phyloP scores from a whole-genome alignment of 768 basidiomycete genomes.

The Lentinus tigrinus region DNA sequence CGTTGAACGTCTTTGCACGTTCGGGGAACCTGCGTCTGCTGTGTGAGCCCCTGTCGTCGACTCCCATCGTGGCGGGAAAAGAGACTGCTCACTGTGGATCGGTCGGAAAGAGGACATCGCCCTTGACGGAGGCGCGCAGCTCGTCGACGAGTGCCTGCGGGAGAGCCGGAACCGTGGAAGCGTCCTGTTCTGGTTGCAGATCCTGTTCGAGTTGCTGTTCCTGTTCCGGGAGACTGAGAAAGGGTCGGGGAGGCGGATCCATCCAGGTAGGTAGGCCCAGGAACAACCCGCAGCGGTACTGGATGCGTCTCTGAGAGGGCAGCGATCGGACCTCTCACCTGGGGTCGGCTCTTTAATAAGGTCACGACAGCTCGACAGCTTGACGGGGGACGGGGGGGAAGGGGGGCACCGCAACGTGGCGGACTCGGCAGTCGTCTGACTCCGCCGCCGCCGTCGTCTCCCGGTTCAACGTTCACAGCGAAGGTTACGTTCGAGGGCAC shows the following conservation, averaged over 20 bases:
- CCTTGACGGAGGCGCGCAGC: constrained; percentile 16
- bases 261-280: neutral
- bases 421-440: no score
- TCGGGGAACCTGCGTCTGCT: constrained; percentile 20
- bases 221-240: no score
- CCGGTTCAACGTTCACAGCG: no score
- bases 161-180: neutral
- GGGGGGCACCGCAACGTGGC: no score
- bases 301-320: neutral
- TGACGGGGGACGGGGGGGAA: no score
- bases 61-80: neutral
- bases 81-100: constrained; percentile 15
- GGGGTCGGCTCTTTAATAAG: neutral
- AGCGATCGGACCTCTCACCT: neutral
- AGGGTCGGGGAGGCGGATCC: neutral
- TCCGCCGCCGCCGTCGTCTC: no score
- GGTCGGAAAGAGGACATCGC: constrained; percentile 16
- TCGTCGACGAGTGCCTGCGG: constrained; percentile 13
- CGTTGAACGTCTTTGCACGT: constrained; percentile 29
- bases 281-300: neutral
- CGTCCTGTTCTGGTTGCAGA: neutral
- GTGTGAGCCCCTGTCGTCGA: neutral
- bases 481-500: no score
- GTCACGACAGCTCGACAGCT: neutral
- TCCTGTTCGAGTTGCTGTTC: no score